These are phyloP conservation scores for Kingdonia uniflora DNA, from an alignment of 164 flowering plant species.

Conservation along the genomic window DNA sequence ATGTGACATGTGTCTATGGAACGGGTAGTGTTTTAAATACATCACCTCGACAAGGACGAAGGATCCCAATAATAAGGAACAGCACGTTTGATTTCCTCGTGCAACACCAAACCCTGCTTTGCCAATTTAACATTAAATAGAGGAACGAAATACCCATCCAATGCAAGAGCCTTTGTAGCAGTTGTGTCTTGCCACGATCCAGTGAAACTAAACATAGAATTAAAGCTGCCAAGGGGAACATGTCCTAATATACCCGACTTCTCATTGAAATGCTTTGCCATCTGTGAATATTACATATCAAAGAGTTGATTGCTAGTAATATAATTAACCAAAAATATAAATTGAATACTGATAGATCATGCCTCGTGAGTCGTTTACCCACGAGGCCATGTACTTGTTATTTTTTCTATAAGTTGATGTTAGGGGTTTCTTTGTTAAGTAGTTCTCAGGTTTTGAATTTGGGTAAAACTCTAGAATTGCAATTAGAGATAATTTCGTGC, in stretches of 20 bases:
- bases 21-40: constrained; percentile 7
- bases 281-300: constrained; percentile 38
- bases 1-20: not conserved
- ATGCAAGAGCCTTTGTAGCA: constrained; percentile 79
- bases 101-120: constrained; percentile 38
- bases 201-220: constrained; percentile 94
- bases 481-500: too few relatives aligned
- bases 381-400: too few relatives aligned
- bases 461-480: too few relatives aligned
- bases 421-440: too few relatives aligned
- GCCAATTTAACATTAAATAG: constrained; percentile 43
- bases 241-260: constrained; percentile 50
- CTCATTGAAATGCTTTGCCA: constrained; percentile 76
- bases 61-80: constrained; percentile 95
- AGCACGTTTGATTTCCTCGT: constrained; percentile 63
- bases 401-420: too few relatives aligned
- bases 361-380: too few relatives aligned
- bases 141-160: constrained; percentile 70
- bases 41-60: constrained; percentile 82
- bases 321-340: not conserved
- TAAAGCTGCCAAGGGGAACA: constrained; percentile 87
- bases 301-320: not conserved
- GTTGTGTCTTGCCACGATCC: constrained; percentile 86
- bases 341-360: not conserved
- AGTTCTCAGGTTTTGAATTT: too few relatives aligned